Evolutionary conservation across 805 yeast genomes (phyloP), one percentile per base, ranked within the genome.

Genomic region (Maudiozyma pseudohumilis): DNA sequence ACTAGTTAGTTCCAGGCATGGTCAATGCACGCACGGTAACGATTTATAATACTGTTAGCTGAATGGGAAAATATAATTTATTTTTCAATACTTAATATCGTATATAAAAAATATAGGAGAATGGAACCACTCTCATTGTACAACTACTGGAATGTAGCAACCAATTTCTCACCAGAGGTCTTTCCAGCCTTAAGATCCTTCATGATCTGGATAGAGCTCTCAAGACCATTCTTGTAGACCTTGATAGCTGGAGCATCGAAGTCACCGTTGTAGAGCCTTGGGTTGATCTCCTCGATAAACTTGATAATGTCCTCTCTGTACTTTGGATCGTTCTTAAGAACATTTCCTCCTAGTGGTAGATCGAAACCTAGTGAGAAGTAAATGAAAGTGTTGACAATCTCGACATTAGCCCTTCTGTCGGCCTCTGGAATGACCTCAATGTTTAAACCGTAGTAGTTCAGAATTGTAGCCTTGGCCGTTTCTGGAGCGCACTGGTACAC

Each of bases 281-380:
- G 47, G 17, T 46, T 55, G 6, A 41, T 28, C 16, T 28, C 38
- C 30, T 43, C 57, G 6, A 48, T 45, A 41, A 40, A 57, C 37
- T 42, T 39, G 28, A 65, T 53, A 43, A 55, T 51, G 40, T 40
- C 54, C 23, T 37, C 36, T 41, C 51, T 55, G 41, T 48, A 51
- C n/a, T 32, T 53, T 44, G 47, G 54, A 24, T 38, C 41, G 20
- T 51, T 56, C 31, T 55, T 60, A 16, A 55, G 26, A 20, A 36
- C 40, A 10, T 37, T 5, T 8, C 47, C 47, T 13, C 52, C 57
- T 23, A 68, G 57, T 19, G 60, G 45, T 21, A 61, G 52, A 4
- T 55, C 60, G 10, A 53, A 50, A 40, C 72, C 73, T 17, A 46
- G 44, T 10, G 60, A 64, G 15, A 56, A 38, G 41, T 69, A 70